Evolutionary conservation across 192 early-diverging fungal species (phyloP), one percentile per base, ranked within the genome.

Genomic region (Phycomyces blakesleeanus): DNA sequence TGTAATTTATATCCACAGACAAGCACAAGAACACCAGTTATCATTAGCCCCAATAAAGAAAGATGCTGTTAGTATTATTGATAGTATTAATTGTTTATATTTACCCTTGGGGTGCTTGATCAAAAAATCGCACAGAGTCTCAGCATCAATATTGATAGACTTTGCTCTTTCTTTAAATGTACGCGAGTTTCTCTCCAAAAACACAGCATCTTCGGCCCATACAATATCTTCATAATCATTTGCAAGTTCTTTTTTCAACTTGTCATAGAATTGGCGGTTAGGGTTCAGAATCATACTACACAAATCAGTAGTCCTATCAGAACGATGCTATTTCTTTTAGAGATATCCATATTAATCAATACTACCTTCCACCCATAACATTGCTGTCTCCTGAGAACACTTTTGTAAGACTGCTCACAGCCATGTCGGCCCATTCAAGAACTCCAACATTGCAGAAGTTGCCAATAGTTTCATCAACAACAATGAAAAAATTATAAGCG

Each of bases 351-450:
- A 21, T 63, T 65, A 12, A 52, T 16, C 14, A 24, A 41, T 20
- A 21, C 12, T 82, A 89, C 89, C 94, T 92, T 55, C 96, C 96
- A 57, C 90, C 96, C 95, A 97, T 98, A 16, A 96, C 95, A 74
- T 98, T 96, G 73, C 88, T 88, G 75, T 97, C 96, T 40, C 95
- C 95, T 71, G 85, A 89, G 67, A 98, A 98, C 52, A 97, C 84
- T 78, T 98, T 98, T 12, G 96, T 95, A 58, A 98, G 74, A 51
- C 91, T 93, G 15, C 92, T 90, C 15, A 96, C 94, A 2, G 95
- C 84, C 10, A 95, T 78, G 69, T 98, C 94, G 1, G 91, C 90
- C 79, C 81, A 90, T 60, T 81, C 71, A 11, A 95, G 76, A 21
- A 87, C 89, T 24, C 75, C 69, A 29, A 96, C 88, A 63, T 98